These are phyloP conservation scores for Lasiosphaeriaceae sp. DNA, from an alignment of 495 filamentous ascomycete species.

Conservation along the genomic window DNA sequence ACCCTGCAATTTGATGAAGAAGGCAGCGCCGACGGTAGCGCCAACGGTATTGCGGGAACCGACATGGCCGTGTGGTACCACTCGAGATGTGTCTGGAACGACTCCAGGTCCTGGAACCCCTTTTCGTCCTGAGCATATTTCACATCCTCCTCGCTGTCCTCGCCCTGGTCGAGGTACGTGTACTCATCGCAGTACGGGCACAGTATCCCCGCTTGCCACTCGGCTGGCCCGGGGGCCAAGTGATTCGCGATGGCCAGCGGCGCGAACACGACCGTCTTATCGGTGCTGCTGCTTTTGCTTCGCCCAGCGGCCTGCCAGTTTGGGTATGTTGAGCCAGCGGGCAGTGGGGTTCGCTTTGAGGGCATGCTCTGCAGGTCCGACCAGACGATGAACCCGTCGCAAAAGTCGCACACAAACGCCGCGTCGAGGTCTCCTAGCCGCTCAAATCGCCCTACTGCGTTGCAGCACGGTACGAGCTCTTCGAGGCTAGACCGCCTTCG, in stretches of 20 bases:
- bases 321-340: conserved; percentile 18
- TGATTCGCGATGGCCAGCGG: conserved; percentile 49
- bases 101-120: conserved; percentile 36
- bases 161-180: conserved; percentile 43
- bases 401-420: conserved; percentile 49
- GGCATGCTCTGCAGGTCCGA: conserved; percentile 40
- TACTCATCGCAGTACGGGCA: conserved; percentile 49
- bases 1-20: conserved; percentile 26
- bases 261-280: conserved; percentile 44
- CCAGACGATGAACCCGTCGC: conserved; percentile 47
- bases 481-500: conserved; percentile 24
- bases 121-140: conserved; percentile 38
- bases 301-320: conserved; percentile 26
- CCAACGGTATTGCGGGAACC: conserved; percentile 20
- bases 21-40: conserved; percentile 5
- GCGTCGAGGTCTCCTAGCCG: conserved; percentile 38
- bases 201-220: conserved; percentile 38
- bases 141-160: conserved; percentile 38
- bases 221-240: conserved; percentile 36
- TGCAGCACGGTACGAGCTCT: conserved; percentile 34
- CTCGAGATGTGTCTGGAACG: conserved; percentile 44
- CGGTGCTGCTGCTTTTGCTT: conserved; percentile 21
- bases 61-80: conserved; percentile 41
- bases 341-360: conserved; percentile 25
- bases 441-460: conserved; percentile 39